Percentiles rank a stretch among this genome's conserved stretches.
These are phyloP conservation scores for Carex arenaria DNA, from an alignment of 202 grass and related monocot genomes.

Conservation along the genomic window DNA sequence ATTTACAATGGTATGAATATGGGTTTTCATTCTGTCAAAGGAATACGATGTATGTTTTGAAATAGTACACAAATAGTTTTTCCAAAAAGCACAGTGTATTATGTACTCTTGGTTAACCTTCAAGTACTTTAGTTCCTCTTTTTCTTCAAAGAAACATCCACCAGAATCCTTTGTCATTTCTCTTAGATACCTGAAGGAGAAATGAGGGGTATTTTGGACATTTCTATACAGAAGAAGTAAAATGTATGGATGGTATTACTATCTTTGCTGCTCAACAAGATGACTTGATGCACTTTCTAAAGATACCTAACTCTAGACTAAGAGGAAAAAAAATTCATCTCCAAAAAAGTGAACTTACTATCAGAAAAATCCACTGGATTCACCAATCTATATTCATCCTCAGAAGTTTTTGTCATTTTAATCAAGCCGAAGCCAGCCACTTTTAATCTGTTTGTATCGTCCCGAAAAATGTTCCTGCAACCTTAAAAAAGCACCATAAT, in stretches of 20 bases:
- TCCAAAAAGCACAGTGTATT: not conserved
- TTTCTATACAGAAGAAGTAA: not conserved
- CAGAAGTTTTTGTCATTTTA: slow-evolving; percentile 49
- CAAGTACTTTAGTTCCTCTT: not conserved
- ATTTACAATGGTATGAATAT: not conserved
- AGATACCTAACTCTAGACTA: not conserved
- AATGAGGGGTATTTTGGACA: slow-evolving; percentile 1
- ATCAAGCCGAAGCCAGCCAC: slow-evolving; percentile 77
- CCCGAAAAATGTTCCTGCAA: slow-evolving; percentile 92
- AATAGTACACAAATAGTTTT: not conserved
- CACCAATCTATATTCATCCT: slow-evolving; percentile 55
- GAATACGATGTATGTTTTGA: not conserved
- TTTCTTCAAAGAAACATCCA: not conserved
- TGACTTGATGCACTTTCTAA: not conserved
- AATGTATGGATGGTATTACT: not conserved
- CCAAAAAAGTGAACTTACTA: slow-evolving; percentile 48
- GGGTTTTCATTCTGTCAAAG: not conserved
- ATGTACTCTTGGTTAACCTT: not conserved
- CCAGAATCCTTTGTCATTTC: not conserved
- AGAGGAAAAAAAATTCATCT: not conserved
- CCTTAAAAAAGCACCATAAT: slow-evolving; percentile 83
- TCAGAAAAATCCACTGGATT: slow-evolving; percentile 41
- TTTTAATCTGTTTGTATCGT: slow-evolving; percentile 83
- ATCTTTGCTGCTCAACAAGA: not conserved
- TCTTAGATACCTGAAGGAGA: not conserved